Base-by-base conservation (phyloP, 768 basidiomycete genomes). In the Pulveroboletus sp. region DNA sequence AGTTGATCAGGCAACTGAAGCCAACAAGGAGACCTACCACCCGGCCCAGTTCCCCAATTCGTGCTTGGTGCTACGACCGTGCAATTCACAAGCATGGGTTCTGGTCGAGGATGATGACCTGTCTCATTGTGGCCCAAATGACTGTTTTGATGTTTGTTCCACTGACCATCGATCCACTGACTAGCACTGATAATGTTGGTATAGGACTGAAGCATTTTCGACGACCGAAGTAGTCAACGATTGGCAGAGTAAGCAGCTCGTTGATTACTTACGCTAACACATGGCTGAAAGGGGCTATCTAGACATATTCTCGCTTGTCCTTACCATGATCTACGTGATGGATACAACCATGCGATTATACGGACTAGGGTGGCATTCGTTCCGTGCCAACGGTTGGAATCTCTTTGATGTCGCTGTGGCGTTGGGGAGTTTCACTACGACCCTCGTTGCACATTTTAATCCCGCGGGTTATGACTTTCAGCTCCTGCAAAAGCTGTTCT, bases 301-400 rank as follows among this genome's bases (percentile, higher is more conserved):
- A 93, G 93, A 86, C 57, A 73, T 76, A 57, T 79, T 93, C 57
- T 94, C 93, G 67, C 76, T 97, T 8, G 71, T 70, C 18, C 69
- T 95, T 36, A 84, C 86, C 43, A 67, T 79, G 43, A 63, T 90
- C 24, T 96, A 93, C 59, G 71, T 83, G 31, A 51, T 89, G 50
- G 94, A 98, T 64, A 83, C 91, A 31, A 50, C 71, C 24, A 76
- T 95, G 24, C 83, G 93, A n/a, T 72, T 86, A 39, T 82, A 77
- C 58, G 95, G 95, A 1, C 77, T 97, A 3, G 93, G 94, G 1
- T 86, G 84, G 82, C 67, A 66, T 14, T 89, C 86, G 63, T 96
- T 90, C 74, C 76, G 78, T n/a, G 81, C 83, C 28, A 91, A 93
- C 57, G 91, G 93, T 6, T 97, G 95, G 94, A 96, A 95, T 63